phyloP scores from a whole-genome alignment of 257 asterid genomes.

The Solanum lycopersicoides region DNA sequence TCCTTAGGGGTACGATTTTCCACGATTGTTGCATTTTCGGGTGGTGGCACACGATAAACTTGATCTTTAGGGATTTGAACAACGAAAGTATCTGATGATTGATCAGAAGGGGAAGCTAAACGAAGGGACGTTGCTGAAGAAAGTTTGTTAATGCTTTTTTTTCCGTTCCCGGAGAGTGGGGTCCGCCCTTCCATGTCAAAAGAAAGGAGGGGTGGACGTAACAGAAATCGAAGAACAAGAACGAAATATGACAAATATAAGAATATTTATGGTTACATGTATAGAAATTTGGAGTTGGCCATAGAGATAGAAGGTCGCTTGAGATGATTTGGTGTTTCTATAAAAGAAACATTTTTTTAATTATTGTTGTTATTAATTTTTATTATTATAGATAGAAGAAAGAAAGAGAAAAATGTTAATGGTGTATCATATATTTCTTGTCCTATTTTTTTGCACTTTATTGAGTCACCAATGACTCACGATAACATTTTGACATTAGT shows the following conservation, averaged over 20 bases:
- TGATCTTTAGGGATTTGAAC: slow-evolving; percentile 66
- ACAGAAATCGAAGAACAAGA: not conserved
- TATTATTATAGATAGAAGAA: not conserved
- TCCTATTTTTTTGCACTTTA: not conserved
- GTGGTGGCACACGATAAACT: slow-evolving; percentile 55
- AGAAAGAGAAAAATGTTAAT: not conserved
- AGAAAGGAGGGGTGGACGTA: slow-evolving; percentile 40
- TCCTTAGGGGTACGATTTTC: slow-evolving; percentile 14
- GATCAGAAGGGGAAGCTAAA: not conserved
- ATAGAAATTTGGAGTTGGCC: slow-evolving; percentile 14
- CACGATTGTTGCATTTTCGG: slow-evolving; percentile 52
- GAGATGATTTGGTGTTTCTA: not conserved
- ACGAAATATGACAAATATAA: not conserved
- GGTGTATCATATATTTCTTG: not conserved
- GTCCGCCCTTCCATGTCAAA: slow-evolving; percentile 64
- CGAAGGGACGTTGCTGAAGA: not conserved
- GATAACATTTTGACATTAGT: not conserved
- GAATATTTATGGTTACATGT: slow-evolving; percentile 9
- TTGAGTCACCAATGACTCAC: not conserved
- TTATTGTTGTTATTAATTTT: not conserved
- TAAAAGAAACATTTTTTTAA: not conserved
- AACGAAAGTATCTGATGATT: slow-evolving; percentile 30
- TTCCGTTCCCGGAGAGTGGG: slow-evolving; percentile 1
- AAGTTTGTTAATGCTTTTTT: not conserved
- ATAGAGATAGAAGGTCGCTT: not conserved